A percentile compares a stretch with the other conserved stretches of the same genome.
Evolutionary conservation across 2,329 filamentous ascomycete species (phyloP).

Genomic region (Alternaria conjuncta): DNA sequence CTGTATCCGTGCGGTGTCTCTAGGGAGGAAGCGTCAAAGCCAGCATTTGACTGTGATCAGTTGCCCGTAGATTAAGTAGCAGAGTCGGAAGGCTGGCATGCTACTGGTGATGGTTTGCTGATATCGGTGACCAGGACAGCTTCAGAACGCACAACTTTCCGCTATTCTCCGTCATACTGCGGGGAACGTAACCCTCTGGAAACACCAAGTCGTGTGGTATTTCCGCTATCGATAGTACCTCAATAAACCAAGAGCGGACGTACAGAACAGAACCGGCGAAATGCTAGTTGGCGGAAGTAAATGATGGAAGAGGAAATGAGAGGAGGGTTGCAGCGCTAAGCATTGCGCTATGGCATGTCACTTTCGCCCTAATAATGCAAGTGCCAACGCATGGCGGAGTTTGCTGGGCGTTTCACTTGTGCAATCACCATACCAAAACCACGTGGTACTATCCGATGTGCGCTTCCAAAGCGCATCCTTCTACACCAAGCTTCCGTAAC

Average conservation of each 20-base stretch:
- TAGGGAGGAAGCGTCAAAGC: background rate
- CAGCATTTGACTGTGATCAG: background rate
- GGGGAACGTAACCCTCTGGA: background rate
- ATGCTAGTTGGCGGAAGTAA: constrained; percentile 19
- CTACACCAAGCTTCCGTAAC: constrained; percentile 4
- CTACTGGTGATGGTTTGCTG: background rate
- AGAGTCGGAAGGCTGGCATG: background rate
- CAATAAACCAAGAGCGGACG: background rate
- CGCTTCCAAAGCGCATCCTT: background rate
- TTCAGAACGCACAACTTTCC: background rate
- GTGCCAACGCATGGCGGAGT: constrained; percentile 4
- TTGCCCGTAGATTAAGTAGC: background rate
- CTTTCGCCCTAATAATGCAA: constrained; percentile 5
- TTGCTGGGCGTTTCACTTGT: constrained; percentile 20
- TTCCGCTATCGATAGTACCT: background rate
- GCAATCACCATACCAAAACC: constrained; percentile 1
- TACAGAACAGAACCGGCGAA: constrained; percentile 9
- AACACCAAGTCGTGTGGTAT: background rate
- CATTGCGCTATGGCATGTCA: constrained; percentile 12
- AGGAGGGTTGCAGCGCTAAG: constrained; percentile 13
- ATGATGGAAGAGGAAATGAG: constrained; percentile 6
- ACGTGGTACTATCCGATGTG: background rate
- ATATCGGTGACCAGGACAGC: background rate
- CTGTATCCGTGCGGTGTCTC: background rate
- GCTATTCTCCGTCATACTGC: background rate